Conservation (phyloP, 2,329 filamentous ascomycete species). For the Sporothrix brunneoviolacea region DNA sequence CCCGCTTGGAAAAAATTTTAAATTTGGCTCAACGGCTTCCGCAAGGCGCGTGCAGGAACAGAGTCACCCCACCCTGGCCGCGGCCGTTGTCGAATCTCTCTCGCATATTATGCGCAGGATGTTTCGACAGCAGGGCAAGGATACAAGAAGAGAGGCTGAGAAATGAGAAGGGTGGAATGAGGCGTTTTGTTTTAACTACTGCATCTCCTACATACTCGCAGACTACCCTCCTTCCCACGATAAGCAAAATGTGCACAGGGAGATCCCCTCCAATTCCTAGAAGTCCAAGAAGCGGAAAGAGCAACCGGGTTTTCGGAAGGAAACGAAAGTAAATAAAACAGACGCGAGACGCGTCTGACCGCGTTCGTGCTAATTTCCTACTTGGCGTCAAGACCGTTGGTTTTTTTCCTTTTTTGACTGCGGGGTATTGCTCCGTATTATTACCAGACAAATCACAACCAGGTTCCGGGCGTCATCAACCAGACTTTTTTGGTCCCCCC, state of each 20-base stretch:
- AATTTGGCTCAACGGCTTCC: too few relatives aligned
- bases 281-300: too few relatives aligned
- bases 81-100: too few relatives aligned
- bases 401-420: not conserved
- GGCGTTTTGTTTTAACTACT: too few relatives aligned
- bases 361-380: constrained; percentile 9
- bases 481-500: too few relatives aligned
- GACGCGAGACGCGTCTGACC: constrained; percentile 5
- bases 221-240: too few relatives aligned
- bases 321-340: constrained; percentile 5
- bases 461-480: too few relatives aligned
- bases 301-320: not conserved
- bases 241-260: too few relatives aligned
- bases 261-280: too few relatives aligned
- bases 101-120: too few relatives aligned
- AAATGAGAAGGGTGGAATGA: not conserved
- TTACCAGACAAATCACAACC: not conserved
- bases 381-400: not conserved
- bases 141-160: not conserved
- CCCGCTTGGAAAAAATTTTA: not conserved
- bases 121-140: not conserved
- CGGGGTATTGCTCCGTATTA: constrained; percentile 4
- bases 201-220: too few relatives aligned
- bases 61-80: too few relatives aligned
- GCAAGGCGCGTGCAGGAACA: not conserved